Conservation (phyloP, 495 filamentous ascomycete species). For the Apodospora peruviana region DNA sequence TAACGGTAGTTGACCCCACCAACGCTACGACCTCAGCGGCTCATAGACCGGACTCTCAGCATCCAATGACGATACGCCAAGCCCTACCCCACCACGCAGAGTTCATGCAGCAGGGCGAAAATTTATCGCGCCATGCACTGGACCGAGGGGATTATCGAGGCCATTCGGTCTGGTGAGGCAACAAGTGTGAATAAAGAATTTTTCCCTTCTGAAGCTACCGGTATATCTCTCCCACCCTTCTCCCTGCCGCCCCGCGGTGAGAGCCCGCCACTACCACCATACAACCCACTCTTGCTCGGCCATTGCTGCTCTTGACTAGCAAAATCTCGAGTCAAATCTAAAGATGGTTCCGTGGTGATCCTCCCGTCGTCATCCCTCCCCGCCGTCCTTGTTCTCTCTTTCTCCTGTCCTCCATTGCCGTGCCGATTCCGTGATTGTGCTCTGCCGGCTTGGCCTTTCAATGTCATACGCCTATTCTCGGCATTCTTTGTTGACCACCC, state of each 20-base stretch:
- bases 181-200: conserved; percentile 8
- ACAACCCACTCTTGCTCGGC: conserved; percentile 2
- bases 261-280: conserved; percentile 3
- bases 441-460: conserved; percentile 2
- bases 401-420: conserved; percentile 5
- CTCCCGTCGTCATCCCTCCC: conserved; percentile 7
- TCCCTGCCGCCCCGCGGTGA: conserved; percentile 20
- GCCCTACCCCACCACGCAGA: conserved; percentile 12
- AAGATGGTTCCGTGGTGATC: conserved; percentile 23
- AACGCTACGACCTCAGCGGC: no score
- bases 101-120: conserved; percentile 7
- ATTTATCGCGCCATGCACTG: conserved; percentile 21
- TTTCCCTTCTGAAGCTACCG: conserved; percentile 2
- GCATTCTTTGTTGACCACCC: conserved; percentile 22
- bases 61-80: background rate
- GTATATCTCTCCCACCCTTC: conserved; percentile 2
- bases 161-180: background rate
- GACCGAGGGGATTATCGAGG: background rate
- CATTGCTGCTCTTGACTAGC: conserved; percentile 8
- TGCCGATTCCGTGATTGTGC: background rate
- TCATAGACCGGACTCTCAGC: no score
- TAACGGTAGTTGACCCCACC: no score
- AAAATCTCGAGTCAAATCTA: background rate
- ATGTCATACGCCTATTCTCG: conserved; percentile 19
- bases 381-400: conserved; percentile 5